These are phyloP conservation scores for Silene noctiflora DNA, from an alignment of 179 eudicot species.

Conservation along the genomic window DNA sequence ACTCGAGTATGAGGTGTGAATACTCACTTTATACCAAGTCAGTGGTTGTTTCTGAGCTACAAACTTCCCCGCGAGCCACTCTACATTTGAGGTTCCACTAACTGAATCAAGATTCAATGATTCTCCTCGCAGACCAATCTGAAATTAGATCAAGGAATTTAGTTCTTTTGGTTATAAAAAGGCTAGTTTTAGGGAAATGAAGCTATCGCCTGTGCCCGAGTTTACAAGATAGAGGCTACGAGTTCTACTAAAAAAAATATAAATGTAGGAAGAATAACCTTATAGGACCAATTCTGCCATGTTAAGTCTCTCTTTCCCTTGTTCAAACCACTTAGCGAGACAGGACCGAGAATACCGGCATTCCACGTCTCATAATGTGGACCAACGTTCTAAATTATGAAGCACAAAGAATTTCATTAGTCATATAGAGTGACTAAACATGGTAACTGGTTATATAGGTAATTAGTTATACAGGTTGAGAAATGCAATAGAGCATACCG, in stretches of 20 bases:
- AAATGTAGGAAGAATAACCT: slow-evolving; percentile 45
- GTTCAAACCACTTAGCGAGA: slow-evolving; percentile 67
- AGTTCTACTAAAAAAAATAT: neutral
- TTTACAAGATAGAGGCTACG: neutral
- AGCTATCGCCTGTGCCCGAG: too few relatives aligned
- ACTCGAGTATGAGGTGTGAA: neutral
- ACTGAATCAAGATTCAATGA: slow-evolving; percentile 73
- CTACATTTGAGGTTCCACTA: slow-evolving; percentile 72
- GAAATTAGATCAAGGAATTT: slow-evolving; percentile 21
- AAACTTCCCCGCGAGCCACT: slow-evolving; percentile 62
- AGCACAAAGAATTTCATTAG: neutral
- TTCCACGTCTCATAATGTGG: slow-evolving; percentile 86
- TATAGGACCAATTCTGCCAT: slow-evolving; percentile 98
- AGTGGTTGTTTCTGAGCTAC: slow-evolving; percentile 64
- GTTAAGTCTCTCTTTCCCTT: slow-evolving; percentile 83
- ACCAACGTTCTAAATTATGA: slow-evolving; percentile 63
- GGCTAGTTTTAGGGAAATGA: neutral
- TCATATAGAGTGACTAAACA: slow-evolving; percentile 1
- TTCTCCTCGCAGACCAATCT: slow-evolving; percentile 92
- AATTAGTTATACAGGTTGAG: neutral
- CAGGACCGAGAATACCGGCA: slow-evolving; percentile 93
- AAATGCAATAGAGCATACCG: slow-evolving; percentile 47
- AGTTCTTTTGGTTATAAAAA: neutral
- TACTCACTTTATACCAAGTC: slow-evolving; percentile 87
- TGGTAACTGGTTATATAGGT: neutral